Evolutionary conservation across 2,329 filamentous ascomycete species (phyloP).

Genomic region (Cladophialophora psammophila): DNA sequence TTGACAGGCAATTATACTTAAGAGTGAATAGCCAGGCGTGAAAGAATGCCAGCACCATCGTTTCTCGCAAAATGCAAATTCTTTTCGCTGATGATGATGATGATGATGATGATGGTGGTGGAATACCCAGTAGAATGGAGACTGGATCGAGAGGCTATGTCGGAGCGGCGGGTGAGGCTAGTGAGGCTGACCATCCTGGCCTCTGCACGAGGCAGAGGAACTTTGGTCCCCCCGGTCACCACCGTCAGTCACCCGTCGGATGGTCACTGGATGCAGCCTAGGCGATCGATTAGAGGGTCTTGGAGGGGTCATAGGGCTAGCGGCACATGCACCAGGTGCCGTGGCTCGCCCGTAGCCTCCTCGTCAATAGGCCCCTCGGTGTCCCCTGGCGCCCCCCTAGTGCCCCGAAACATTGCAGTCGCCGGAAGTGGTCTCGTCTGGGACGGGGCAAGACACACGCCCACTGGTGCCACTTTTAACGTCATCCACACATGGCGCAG

Average conservation of each 20-base stretch:
- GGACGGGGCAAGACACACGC: conserved; percentile 12
- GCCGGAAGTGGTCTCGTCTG: conserved; percentile 6
- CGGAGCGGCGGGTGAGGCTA: neutral
- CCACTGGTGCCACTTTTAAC: conserved; percentile 5
- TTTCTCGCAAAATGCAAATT: neutral
- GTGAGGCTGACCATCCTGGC: neutral
- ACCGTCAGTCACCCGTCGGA: conserved; percentile 4
- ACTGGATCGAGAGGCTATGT: neutral
- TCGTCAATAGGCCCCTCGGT: conserved; percentile 4
- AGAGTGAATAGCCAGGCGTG: conserved; percentile 41
- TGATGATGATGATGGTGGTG: no score
- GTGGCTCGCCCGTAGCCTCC: neutral
- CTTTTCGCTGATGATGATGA: neutral
- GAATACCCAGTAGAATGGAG: neutral
- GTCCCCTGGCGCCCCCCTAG: conserved; percentile 5
- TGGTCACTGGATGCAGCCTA: neutral
- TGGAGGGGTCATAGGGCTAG: conserved; percentile 1
- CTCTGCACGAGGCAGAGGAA: neutral
- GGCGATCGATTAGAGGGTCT: neutral
- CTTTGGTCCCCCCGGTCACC: neutral
- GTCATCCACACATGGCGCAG: conserved; percentile 19
- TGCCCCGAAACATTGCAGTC: conserved; percentile 4
- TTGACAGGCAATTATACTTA: neutral
- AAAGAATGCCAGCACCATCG: neutral
- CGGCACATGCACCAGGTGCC: neutral